Percentiles rank a stretch among this genome's conserved stretches.
phyloP scores from a whole-genome alignment of 202 grass and related monocot species.

The Bolboschoenoplectus hybrid region DNA sequence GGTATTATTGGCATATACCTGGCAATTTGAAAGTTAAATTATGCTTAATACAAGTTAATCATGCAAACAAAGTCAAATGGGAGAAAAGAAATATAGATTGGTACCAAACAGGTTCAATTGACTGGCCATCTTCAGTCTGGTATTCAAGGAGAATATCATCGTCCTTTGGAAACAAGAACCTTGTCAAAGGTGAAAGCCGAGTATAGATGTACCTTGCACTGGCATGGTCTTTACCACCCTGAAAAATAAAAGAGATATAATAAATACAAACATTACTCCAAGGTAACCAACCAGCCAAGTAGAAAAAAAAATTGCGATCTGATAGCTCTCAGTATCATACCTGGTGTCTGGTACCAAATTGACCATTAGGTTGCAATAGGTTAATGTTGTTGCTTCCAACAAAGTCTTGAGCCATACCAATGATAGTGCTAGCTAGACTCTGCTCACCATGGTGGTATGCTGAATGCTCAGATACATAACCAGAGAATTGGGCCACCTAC shows the following conservation, averaged over 20 bases:
- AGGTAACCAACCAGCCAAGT: constrained; percentile 2
- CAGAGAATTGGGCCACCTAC: constrained; percentile 52
- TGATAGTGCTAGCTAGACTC: constrained; percentile 47
- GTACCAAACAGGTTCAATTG: constrained; percentile 56
- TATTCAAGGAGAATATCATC: constrained; percentile 49
- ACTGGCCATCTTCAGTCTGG: constrained; percentile 50
- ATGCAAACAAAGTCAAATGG: background rate
- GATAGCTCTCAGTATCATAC: constrained; percentile 29
- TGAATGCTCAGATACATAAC: constrained; percentile 61
- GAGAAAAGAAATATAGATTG: background rate
- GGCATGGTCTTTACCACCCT: constrained; percentile 62
- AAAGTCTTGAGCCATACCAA: constrained; percentile 61
- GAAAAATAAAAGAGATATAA: background rate
- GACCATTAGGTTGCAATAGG: constrained; percentile 49
- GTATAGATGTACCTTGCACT: constrained; percentile 51
- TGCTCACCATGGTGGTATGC: constrained; percentile 54
- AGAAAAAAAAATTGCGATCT: background rate
- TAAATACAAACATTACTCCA: background rate
- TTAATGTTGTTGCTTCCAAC: constrained; percentile 61
- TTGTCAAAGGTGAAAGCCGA: constrained; percentile 41
- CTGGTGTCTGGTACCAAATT: constrained; percentile 54
- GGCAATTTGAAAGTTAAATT: constrained; percentile 22
- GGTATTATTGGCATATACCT: constrained; percentile 58
- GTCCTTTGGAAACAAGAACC: constrained; percentile 48
- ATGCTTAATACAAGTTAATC: constrained; percentile 9